Conservation (phyloP, 768 basidiomycete genomes). For the Coprinellus micaceus region DNA sequence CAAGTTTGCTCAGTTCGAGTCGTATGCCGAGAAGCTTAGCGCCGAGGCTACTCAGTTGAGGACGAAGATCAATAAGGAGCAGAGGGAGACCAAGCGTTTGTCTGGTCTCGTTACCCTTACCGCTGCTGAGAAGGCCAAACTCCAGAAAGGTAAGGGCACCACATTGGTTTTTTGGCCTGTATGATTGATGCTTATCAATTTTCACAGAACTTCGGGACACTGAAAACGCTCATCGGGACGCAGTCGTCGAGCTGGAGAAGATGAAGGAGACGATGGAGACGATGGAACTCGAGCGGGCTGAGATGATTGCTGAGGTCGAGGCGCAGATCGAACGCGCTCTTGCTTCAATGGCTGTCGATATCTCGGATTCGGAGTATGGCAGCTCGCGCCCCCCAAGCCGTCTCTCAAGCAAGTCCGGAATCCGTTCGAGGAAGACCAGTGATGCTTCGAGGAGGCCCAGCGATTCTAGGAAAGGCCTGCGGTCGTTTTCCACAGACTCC, state of each 20-base stretch:
- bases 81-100: constrained; percentile 81
- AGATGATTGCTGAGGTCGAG: constrained; percentile 92
- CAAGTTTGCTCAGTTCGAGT: constrained; percentile 92
- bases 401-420: constrained; percentile 52
- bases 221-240: constrained; percentile 76
- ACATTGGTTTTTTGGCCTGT: too few relatives aligned
- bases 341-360: constrained; percentile 78
- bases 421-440: constrained; percentile 58
- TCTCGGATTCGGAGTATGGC: constrained; percentile 73
- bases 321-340: constrained; percentile 87
- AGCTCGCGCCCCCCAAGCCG: constrained; percentile 68
- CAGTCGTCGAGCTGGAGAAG: constrained; percentile 71
- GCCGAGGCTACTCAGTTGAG: constrained; percentile 82
- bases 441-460: constrained; percentile 56
- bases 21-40: constrained; percentile 88
- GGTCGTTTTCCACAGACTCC: constrained; percentile 76
- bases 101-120: constrained; percentile 76
- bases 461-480: constrained; percentile 50
- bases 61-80: constrained; percentile 86
- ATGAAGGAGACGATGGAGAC: constrained; percentile 85
- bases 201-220: constrained; percentile 73
- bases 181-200: too few relatives aligned
- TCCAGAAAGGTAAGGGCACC: constrained; percentile 80
- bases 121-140: constrained; percentile 70
- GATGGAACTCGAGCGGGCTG: constrained; percentile 84